Conservation (phyloP, 2,329 filamentous ascomycete genomes). For the Phaeophleospora eucalypticola region DNA sequence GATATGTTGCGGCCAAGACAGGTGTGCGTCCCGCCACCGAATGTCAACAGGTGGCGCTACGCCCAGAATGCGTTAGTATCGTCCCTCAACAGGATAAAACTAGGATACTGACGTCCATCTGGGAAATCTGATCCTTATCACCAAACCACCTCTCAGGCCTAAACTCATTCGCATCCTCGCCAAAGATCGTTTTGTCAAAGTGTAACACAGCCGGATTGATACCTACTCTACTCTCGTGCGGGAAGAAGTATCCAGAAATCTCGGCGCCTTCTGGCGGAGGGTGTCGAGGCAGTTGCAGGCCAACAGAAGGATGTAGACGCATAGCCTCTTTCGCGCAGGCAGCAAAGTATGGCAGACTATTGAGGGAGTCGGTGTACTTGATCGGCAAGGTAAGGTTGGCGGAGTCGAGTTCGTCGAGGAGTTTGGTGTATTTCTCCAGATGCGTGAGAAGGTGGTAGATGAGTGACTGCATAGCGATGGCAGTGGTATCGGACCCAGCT, state of each 20-base stretch:
- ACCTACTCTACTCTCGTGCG: constrained; percentile 16
- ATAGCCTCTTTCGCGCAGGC: constrained; percentile 56
- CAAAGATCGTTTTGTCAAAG: background rate
- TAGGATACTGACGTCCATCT: background rate
- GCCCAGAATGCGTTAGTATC: constrained; percentile 19
- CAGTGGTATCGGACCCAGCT: background rate
- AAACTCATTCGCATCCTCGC: background rate
- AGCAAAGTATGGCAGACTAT: constrained; percentile 50
- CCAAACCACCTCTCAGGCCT: background rate
- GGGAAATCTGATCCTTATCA: background rate
- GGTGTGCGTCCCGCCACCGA: constrained; percentile 34
- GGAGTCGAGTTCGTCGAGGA: background rate
- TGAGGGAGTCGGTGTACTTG: background rate
- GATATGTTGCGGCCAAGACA: constrained; percentile 35
- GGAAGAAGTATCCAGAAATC: constrained; percentile 50
- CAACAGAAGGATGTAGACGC: constrained; percentile 54
- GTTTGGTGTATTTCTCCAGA: background rate
- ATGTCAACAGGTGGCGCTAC: constrained; percentile 27
- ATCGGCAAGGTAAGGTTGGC: background rate
- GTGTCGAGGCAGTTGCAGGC: constrained; percentile 51
- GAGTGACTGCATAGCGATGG: background rate
- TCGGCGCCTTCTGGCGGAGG: constrained; percentile 51
- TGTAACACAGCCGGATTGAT: background rate
- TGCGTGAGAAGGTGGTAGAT: background rate
- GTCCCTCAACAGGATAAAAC: too few species aligned